phyloP scores from a whole-genome alignment of 441 rosid genomes.

The Raphanus hybrid region DNA sequence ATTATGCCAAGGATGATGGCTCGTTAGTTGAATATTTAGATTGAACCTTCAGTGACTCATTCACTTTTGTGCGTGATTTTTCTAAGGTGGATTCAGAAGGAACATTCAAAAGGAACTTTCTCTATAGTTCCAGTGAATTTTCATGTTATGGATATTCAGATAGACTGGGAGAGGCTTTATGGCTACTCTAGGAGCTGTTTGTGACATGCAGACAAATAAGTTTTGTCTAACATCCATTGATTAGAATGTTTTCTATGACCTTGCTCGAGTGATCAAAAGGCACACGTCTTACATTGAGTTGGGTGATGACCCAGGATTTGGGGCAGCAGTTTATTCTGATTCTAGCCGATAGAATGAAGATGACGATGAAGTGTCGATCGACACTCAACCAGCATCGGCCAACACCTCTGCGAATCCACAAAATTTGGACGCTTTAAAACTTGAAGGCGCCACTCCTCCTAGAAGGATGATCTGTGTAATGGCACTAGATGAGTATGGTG shows the following conservation, averaged over 20 bases:
- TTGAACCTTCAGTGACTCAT: neutral
- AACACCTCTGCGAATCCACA: neutral
- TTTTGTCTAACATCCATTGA: neutral
- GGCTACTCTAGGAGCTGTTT: neutral
- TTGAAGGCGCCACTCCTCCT: neutral
- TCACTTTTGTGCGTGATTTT: no score
- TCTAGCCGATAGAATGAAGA: neutral
- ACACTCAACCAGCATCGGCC: neutral
- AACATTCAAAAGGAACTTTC: no score
- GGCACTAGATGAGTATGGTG: neutral
- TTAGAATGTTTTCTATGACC: neutral
- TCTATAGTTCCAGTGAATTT: neutral
- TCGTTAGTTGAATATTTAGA: neutral
- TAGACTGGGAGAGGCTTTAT: neutral
- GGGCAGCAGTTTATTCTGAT: neutral
- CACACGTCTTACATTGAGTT: neutral
- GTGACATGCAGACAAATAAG: neutral
- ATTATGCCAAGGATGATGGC: neutral
- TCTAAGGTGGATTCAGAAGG: no score
- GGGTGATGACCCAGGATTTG: neutral
- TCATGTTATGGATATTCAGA: neutral
- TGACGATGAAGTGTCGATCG: neutral
- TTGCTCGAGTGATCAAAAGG: neutral
- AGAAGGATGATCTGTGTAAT: neutral
- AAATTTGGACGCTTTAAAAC: no score